Evolutionary conservation across 495 filamentous ascomycete species (phyloP).

Genomic region (Tuber borchii): DNA sequence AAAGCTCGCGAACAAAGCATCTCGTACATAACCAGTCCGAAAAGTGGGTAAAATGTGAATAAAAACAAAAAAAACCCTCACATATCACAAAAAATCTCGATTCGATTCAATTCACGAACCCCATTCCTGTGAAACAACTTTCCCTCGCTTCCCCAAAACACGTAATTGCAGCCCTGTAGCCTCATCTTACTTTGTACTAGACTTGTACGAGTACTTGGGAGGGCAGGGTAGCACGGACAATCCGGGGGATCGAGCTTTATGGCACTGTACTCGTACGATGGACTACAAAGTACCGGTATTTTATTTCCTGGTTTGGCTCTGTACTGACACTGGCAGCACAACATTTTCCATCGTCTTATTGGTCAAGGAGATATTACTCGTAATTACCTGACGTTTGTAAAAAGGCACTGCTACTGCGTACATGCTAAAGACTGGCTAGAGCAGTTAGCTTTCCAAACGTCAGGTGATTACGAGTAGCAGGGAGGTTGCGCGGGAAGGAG

Average conservation of each 20-base stretch:
- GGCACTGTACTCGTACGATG: background rate
- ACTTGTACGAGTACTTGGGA: background rate
- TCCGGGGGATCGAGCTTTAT: conserved; percentile 23
- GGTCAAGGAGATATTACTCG: no score
- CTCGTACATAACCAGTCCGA: background rate
- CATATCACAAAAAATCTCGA: background rate
- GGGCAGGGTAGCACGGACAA: conserved; percentile 21
- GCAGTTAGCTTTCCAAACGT: no score
- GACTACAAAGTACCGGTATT: background rate
- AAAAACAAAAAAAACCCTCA: background rate
- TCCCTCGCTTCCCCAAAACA: conserved; percentile 17
- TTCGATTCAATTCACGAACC: conserved; percentile 26
- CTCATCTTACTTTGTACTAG: conserved; percentile 4
- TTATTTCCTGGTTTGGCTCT: conserved; percentile 15
- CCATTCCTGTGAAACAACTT: conserved; percentile 12
- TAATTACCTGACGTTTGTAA: no score
- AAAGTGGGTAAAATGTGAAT: background rate
- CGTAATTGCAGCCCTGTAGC: conserved; percentile 25
- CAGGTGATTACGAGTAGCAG: no score
- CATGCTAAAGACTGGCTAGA: no score
- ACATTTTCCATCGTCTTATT: no score
- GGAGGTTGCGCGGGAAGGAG: background rate
- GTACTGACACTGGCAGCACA: no score
- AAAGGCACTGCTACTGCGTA: no score
- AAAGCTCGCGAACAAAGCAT: background rate